phyloP scores from a whole-genome alignment of 148 eudicot genomes.

The Fagopyrum homotropicum region DNA sequence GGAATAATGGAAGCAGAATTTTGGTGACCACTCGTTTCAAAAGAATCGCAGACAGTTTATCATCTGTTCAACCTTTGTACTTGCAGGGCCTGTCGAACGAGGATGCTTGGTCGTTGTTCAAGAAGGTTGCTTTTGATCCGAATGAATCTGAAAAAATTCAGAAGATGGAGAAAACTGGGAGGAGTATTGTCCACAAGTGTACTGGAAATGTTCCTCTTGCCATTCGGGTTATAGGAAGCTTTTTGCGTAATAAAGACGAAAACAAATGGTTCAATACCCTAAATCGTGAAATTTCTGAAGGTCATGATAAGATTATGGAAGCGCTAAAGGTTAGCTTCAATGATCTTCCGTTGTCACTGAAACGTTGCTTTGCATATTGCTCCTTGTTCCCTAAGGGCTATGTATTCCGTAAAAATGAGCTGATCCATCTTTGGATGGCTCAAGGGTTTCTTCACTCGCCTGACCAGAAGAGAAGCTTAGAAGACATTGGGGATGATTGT shows the following conservation, averaged over 20 bases:
- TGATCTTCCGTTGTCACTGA: constrained; percentile 8
- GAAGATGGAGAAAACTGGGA: background rate
- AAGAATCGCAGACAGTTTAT: constrained; percentile 8
- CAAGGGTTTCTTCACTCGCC: constrained; percentile 16
- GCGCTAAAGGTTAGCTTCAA: constrained; percentile 29
- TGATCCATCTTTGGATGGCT: constrained; percentile 21
- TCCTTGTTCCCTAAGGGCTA: constrained; percentile 17
- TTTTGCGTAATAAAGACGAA: constrained; percentile 17
- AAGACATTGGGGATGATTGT: constrained; percentile 19
- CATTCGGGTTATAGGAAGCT: constrained; percentile 23
- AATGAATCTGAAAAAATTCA: background rate
- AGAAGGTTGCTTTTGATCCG: constrained; percentile 16
- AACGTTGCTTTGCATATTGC: constrained; percentile 18
- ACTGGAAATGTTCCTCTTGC: constrained; percentile 19
- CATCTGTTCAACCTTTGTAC: background rate
- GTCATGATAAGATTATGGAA: constrained; percentile 17
- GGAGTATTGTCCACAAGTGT: constrained; percentile 15
- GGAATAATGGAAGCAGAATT: constrained; percentile 19
- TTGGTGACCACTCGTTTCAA: constrained; percentile 30
- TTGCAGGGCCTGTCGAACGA: constrained; percentile 16
- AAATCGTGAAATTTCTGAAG: constrained; percentile 11
- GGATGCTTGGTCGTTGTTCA: constrained; percentile 24
- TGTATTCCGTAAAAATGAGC: constrained; percentile 2
- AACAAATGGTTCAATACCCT: constrained; percentile 21
- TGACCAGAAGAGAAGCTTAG: background rate